These are phyloP conservation scores for Pyricularia pennisetigena DNA, from an alignment of 2,329 filamentous ascomycete species.

Conservation along the genomic window DNA sequence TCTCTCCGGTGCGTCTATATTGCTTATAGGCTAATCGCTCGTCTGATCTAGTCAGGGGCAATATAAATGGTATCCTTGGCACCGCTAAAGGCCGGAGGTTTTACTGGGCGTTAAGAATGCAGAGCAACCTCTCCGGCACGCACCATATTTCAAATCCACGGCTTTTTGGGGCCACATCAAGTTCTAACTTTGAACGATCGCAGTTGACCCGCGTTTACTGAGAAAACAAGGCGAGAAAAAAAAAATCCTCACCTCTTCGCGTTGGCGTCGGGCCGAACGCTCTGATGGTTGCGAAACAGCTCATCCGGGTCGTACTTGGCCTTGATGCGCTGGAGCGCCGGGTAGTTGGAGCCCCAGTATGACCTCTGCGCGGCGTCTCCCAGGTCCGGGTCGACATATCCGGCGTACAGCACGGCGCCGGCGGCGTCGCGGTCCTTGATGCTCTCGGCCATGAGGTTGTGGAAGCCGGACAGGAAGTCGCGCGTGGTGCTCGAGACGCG, in stretches of 20 bases:
- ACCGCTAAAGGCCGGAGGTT: not conserved
- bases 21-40: not conserved
- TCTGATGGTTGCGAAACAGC: constrained; percentile 51
- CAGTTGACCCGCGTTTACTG: not conserved
- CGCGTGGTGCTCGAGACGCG: constrained; percentile 33
- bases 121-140: too few relatives aligned
- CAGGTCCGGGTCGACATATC: constrained; percentile 49
- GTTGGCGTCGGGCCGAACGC: constrained; percentile 19
- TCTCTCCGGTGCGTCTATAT: not conserved
- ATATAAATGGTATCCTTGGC: not conserved
- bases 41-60: not conserved
- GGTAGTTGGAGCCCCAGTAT: constrained; percentile 47
- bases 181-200: not conserved
- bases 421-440: constrained; percentile 22
- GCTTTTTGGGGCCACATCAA: not conserved
- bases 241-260: not conserved
- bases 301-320: constrained; percentile 39
- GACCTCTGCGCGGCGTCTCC: constrained; percentile 29
- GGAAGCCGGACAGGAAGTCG: constrained; percentile 41
- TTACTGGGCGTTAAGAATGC: not conserved
- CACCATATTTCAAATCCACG: too few relatives aligned
- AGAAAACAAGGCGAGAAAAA: not conserved
- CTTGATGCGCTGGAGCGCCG: constrained; percentile 38
- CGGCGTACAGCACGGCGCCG: constrained; percentile 42
- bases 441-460: constrained; percentile 26